These are phyloP conservation scores for Teratosphaeria epicoccoides DNA, from an alignment of 2,329 filamentous ascomycete species.

Conservation along the genomic window DNA sequence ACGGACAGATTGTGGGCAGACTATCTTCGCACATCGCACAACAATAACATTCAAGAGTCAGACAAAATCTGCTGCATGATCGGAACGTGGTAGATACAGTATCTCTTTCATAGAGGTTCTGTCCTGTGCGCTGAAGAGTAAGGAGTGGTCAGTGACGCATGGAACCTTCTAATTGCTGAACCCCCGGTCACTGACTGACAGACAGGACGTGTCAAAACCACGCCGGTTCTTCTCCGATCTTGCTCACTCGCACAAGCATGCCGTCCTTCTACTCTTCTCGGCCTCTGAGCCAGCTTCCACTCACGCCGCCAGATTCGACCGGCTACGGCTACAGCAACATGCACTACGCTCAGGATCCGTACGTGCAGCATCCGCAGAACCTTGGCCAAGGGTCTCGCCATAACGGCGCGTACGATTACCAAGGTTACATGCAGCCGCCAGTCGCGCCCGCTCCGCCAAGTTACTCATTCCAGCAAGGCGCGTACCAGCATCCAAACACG, in stretches of 20 bases:
- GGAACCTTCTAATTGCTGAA: neutral
- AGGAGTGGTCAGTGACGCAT: slow-evolving; percentile 9
- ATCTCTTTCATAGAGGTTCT: slow-evolving; percentile 1
- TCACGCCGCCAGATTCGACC: slow-evolving; percentile 41
- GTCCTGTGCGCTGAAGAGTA: slow-evolving; percentile 4
- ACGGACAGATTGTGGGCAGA: neutral
- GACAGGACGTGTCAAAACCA: neutral
- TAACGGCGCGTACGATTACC: slow-evolving; percentile 36
- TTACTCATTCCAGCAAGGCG: slow-evolving; percentile 22
- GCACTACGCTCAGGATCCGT: slow-evolving; percentile 37
- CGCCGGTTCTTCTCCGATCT: slow-evolving; percentile 28
- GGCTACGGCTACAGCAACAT: slow-evolving; percentile 29
- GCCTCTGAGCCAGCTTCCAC: slow-evolving; percentile 31
- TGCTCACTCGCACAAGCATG: slow-evolving; percentile 35
- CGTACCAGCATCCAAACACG: slow-evolving; percentile 20
- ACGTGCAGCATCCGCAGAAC: slow-evolving; percentile 30
- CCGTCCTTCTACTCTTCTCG: slow-evolving; percentile 39
- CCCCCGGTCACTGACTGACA: neutral
- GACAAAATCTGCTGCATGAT: slow-evolving; percentile 5
- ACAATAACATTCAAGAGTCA: neutral
- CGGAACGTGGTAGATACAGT: slow-evolving; percentile 1
- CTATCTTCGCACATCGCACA: neutral
- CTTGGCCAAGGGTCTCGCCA: slow-evolving; percentile 24
- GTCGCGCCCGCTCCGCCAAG: slow-evolving; percentile 21
- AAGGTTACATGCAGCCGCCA: slow-evolving; percentile 34